Evolutionary conservation across 306 rosid species (phyloP).

Genomic region (Benincasa hispida): DNA sequence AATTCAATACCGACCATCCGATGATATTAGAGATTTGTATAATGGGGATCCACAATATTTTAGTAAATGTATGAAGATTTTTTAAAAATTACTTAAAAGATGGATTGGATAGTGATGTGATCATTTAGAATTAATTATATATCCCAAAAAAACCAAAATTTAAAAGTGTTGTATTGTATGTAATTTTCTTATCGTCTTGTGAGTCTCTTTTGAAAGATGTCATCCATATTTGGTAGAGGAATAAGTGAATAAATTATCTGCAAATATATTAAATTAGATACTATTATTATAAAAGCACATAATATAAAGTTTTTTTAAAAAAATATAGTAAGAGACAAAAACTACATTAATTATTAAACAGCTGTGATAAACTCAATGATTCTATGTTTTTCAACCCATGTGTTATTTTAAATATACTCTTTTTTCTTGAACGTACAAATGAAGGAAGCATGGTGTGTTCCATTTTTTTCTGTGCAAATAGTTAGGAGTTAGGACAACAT

Average conservation of each 20-base stretch:
- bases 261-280: not conserved
- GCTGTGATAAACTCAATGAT: not conserved
- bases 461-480: not conserved
- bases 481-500: not conserved
- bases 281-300: too few relatives aligned
- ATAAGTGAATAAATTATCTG: not conserved
- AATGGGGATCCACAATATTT: conserved; percentile 1
- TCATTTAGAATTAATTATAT: not conserved
- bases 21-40: not conserved
- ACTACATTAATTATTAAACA: not conserved
- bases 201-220: not conserved
- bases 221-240: not conserved
- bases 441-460: not conserved
- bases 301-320: not conserved
- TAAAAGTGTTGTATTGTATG: not conserved
- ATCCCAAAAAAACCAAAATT: not conserved
- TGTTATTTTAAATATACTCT: not conserved
- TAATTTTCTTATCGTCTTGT: not conserved
- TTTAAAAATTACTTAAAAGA: not conserved
- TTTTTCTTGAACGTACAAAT: not conserved
- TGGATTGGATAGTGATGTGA: not conserved
- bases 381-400: not conserved
- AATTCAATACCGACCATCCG: not conserved
- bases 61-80: not conserved
- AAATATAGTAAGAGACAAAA: not conserved